A percentile compares a stretch with the other conserved stretches of the same genome.
These are phyloP conservation scores for Globisporangium carolinianum DNA, from an alignment of 352 stramenopile genomes.

Conservation along the genomic window DNA sequence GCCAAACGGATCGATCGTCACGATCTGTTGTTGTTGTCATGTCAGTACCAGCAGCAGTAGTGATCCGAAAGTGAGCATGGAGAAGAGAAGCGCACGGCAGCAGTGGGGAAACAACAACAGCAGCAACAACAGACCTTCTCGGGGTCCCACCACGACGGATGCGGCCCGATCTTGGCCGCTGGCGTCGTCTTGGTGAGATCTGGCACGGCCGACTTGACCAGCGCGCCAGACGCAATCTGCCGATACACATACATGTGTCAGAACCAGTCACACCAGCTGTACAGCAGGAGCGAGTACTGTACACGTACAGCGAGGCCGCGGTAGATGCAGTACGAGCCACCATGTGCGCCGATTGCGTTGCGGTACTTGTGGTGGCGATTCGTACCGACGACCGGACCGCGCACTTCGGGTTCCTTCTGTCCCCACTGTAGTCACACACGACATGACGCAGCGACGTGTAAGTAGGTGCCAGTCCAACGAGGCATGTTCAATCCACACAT, in stretches of 20 bases:
- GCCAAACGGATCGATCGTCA: constrained; percentile 76
- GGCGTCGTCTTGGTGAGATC: constrained; percentile 92
- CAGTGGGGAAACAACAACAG: neutral
- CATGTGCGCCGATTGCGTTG: constrained; percentile 98
- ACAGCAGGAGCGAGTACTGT: too few species aligned
- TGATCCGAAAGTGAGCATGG: neutral
- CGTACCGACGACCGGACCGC: constrained; percentile 93
- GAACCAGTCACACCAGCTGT: neutral
- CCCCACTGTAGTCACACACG: constrained; percentile 75
- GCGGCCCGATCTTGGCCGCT: constrained; percentile 96
- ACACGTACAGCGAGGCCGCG: constrained; percentile 90
- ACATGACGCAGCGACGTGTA: neutral
- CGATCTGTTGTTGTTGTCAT: constrained; percentile 24
- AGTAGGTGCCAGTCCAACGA: neutral
- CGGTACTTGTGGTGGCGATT: constrained; percentile 94
- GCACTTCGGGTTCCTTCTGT: constrained; percentile 84
- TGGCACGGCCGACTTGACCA: constrained; percentile 55
- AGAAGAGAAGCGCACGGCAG: neutral
- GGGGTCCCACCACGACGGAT: constrained; percentile 92
- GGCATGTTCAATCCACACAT: neutral
- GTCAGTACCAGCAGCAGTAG: neutral
- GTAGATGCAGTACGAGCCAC: constrained; percentile 98
- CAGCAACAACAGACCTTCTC: constrained; percentile 69
- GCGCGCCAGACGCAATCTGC: constrained; percentile 59
- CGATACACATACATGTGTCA: neutral